Evolutionary conservation across 108 stramenopile genomes (phyloP), one percentile per base, ranked within the genome.

Genomic region (Parmales sp.): DNA sequence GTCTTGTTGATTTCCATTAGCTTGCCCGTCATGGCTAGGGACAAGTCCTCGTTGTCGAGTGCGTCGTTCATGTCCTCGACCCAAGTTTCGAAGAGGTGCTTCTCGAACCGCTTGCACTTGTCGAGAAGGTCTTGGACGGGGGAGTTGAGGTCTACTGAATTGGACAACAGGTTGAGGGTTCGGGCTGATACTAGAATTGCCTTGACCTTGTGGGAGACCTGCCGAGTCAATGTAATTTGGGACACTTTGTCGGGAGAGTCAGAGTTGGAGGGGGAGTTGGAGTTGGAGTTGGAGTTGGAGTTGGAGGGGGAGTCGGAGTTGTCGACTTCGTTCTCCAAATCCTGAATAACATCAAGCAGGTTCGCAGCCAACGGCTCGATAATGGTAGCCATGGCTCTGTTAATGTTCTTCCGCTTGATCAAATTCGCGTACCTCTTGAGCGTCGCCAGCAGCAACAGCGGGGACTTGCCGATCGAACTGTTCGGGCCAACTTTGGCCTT

Each of bases 1-100:
- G 41, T 11, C 51, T 37, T 20, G 41, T 70, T 64, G 31, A 76
- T 72, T 11, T 66, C 76, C 69, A 82, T 69, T 23, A 82, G 69
- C 64, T 38, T 9, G n/a, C 71, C 75, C 16, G 4, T 49, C 67
- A 68, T 11, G 11, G 26, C 67, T 41, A 72, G 20, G 39, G 45
- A 34, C 13, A 29, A 18, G 29, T 51, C 70, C 51, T 31, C 70
- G 34, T 50, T 51, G 22, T 64, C 68, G 23, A 71, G 23, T 29
- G 8, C 64, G 2, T 46, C 39, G 39, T 66, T 34, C 6, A 43
- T 46, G 48, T 64, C 69, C 22, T 48, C 51, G 20, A 45, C 19
- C 76, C 76, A 77, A 4, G 37, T 41, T 38, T 64, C 31, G 20
- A 77, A 68, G 25, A 38, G 36, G 22, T 69, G 39, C 23, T 38